Conservation (phyloP, 108 stramenopile genomes). For the Discostella pseudostelligera region DNA sequence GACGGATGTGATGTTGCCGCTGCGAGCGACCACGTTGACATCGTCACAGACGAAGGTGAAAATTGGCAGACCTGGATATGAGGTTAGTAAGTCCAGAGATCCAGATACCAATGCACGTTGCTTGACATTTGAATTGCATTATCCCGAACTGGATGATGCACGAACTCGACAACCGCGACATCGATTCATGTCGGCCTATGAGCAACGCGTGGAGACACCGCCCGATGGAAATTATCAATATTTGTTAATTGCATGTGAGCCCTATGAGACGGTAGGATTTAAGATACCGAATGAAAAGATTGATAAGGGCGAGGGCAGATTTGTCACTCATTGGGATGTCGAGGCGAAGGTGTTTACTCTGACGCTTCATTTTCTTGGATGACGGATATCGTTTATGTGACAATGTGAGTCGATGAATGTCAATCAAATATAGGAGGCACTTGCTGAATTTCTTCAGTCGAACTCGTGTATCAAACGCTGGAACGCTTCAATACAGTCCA, state of each 20-base stretch:
- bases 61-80: conserved; percentile 98
- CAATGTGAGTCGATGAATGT: no score
- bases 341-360: conserved; percentile 90
- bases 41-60: conserved; percentile 54
- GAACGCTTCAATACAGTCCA: no score
- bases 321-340: conserved; percentile 95
- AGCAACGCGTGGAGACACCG: conserved; percentile 94
- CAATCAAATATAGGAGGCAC: no score
- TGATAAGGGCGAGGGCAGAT: conserved; percentile 88
- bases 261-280: conserved; percentile 99
- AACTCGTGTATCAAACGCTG: no score
- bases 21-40: conserved; percentile 10
- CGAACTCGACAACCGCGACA: conserved; percentile 92
- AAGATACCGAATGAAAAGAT: conserved; percentile 97
- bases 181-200: conserved; percentile 99
- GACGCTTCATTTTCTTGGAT: conserved; percentile 78
- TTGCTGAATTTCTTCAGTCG: no score
- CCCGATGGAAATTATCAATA: conserved; percentile 96
- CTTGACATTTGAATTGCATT: conserved; percentile 93
- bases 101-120: conserved; percentile 80
- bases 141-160: conserved; percentile 91
- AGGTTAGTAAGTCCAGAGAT: conserved; percentile 94
- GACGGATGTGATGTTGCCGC: conserved; percentile 44
- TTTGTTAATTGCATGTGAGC: conserved; percentile 97
- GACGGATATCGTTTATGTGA: no score